Conservation (phyloP, 192 early-diverging fungal species). For the Coemansia sp. region DNA sequence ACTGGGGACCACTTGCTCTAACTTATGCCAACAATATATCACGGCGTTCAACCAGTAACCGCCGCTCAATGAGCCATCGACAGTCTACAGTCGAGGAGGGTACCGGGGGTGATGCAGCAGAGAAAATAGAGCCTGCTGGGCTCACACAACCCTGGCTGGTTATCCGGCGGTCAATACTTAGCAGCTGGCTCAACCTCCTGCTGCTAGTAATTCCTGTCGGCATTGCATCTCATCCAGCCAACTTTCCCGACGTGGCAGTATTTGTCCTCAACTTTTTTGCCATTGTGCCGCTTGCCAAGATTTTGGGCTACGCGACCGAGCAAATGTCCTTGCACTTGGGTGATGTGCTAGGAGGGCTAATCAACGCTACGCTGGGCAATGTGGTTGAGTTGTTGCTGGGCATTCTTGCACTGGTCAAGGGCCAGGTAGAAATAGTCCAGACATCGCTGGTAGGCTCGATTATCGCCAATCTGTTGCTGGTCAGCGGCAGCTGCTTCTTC, state of each 20-base stretch:
- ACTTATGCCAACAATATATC: conserved; percentile 40
- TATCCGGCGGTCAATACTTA: conserved; percentile 55
- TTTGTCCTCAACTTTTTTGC: conserved; percentile 90
- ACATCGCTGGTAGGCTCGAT: conserved; percentile 88
- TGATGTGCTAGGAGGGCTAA: conserved; percentile 74
- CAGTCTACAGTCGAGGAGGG: not conserved
- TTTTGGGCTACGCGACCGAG: conserved; percentile 74
- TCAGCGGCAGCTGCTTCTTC: conserved; percentile 84
- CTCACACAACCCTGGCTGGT: conserved; percentile 44
- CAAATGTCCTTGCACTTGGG: conserved; percentile 62
- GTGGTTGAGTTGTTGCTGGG: conserved; percentile 83
- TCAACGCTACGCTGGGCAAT: conserved; percentile 82
- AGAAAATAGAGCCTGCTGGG: conserved; percentile 27
- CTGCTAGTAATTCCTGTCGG: conserved; percentile 80
- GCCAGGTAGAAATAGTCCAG: conserved; percentile 80
- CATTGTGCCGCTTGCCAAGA: conserved; percentile 86
- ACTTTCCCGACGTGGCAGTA: conserved; percentile 64
- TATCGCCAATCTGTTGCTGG: conserved; percentile 82
- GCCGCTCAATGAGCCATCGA: not conserved
- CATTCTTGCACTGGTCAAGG: conserved; percentile 75
- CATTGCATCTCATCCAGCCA: conserved; percentile 58
- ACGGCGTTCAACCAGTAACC: conserved; percentile 29
- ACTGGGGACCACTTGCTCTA: conserved; percentile 47
- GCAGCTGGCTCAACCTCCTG: conserved; percentile 68
- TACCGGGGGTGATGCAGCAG: not conserved